Base-by-base conservation (phyloP, 371 early-diverging fungal species). In the Mucor velutinosus region DNA sequence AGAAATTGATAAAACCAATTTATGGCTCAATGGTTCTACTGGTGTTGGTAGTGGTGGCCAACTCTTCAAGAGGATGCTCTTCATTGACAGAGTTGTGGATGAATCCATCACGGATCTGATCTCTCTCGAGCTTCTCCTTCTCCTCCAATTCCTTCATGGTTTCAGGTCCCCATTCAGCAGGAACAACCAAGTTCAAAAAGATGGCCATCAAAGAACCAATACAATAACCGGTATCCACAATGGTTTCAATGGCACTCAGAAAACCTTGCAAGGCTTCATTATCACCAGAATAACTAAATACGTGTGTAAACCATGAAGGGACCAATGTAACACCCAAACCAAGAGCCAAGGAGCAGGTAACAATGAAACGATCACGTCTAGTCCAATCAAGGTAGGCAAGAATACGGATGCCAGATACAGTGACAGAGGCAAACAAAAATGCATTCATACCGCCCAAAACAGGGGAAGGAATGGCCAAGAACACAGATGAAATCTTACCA, bases 391-490 rank as follows among this genome's bases (percentile, higher is more conserved):
- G 61, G 74, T 85, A 86, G 12, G 87, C 79, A 55, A 89, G 71
- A 43, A 89, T 89, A 72, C 87, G 85, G 33, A 89, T 86, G 67
- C 89, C 89, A 11, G 89, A 84, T 7, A 86, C 87, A 7, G 86
- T 82, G 17, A 89, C 89, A 23, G 78, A 84, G 4, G 86, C 78
- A 67, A 88, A 89, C 37, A 89, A 65, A 51, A 87, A 89, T 0
- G 87, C 84, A 11, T 87, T 88, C 88, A 89, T 85, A 25, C 86
- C 87, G 19, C 87, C 86, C 27, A 86, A 64, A 21, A 87, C 87
- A 14, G 86, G 67, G 27, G 81, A 77, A 4, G 88, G 88, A 11
- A 87, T 77, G 49, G 81, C 81, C 39, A 87, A 73, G 62, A 88
- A 88, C 33, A 86, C 80, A 7, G 87, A 82, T n/a, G 86, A 86